Conservation (phyloP, 2,329 filamentous ascomycete genomes). For the Fusarium haematococcum region DNA sequence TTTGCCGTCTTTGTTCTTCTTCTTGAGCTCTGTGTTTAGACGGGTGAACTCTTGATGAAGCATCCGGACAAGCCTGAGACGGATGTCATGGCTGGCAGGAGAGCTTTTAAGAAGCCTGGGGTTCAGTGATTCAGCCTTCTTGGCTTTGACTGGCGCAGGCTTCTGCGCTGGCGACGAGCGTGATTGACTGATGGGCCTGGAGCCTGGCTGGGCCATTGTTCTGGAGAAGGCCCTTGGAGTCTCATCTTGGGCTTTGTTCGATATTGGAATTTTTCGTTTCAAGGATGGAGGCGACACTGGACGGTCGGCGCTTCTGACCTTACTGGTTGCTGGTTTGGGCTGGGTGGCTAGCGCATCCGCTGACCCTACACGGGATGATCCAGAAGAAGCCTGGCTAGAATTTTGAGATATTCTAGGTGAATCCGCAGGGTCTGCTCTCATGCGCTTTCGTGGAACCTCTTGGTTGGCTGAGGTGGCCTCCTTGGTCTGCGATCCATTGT, state of each 20-base stretch:
- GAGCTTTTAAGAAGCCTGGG: conserved; percentile 72
- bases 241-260: conserved; percentile 10
- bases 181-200: conserved; percentile 32
- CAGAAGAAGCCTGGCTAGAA: conserved; percentile 8
- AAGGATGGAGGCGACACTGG: conserved; percentile 52
- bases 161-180: conserved; percentile 29
- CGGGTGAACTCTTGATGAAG: conserved; percentile 75
- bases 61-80: conserved; percentile 69
- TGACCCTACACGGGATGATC: conserved; percentile 10
- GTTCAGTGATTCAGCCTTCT: conserved; percentile 68
- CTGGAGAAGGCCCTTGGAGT: conserved; percentile 13
- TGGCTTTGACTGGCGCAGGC: conserved; percentile 28
- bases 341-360: neutral
- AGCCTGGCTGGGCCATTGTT: neutral
- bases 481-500: conserved; percentile 5
- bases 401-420: conserved; percentile 17
- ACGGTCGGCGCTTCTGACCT: conserved; percentile 41
- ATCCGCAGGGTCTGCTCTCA: conserved; percentile 39
- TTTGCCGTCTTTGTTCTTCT: conserved; percentile 61
- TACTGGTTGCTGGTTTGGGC: conserved; percentile 12
- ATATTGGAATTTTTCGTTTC: conserved; percentile 38
- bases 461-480: conserved; percentile 36
- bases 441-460: conserved; percentile 47
- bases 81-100: conserved; percentile 68
- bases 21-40: conserved; percentile 73